These are phyloP conservation scores for Colletotrichum australisinense DNA, from an alignment of 2,329 filamentous ascomycete genomes.

Conservation along the genomic window DNA sequence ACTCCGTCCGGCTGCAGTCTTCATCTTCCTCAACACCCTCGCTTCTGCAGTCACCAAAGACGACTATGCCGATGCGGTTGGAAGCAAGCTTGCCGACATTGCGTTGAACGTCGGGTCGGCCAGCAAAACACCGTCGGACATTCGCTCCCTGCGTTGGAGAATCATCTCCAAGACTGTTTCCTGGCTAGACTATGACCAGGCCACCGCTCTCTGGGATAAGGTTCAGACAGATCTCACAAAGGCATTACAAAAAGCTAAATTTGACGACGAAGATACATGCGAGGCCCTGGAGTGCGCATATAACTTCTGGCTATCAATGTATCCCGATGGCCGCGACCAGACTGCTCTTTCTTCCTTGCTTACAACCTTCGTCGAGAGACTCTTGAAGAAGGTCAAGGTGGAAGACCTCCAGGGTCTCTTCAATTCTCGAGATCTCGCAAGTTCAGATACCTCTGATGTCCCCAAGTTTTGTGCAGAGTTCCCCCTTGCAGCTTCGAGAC, in stretches of 20 bases:
- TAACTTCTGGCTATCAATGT: slow-evolving; percentile 51
- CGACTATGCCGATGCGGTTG: slow-evolving; percentile 54
- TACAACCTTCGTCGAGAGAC: slow-evolving; percentile 46
- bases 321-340: slow-evolving; percentile 47
- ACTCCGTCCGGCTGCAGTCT: slow-evolving; percentile 46
- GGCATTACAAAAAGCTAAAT: slow-evolving; percentile 45
- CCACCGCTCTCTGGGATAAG: slow-evolving; percentile 46
- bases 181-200: slow-evolving; percentile 47
- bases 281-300: slow-evolving; percentile 55
- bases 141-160: slow-evolving; percentile 54
- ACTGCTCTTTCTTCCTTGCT: slow-evolving; percentile 46
- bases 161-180: slow-evolving; percentile 49
- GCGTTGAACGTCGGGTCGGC: slow-evolving; percentile 41
- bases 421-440: not conserved
- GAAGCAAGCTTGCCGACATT: slow-evolving; percentile 51
- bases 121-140: slow-evolving; percentile 43
- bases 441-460: not conserved
- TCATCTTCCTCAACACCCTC: slow-evolving; percentile 56
- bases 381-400: slow-evolving; percentile 37
- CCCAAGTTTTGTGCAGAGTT: slow-evolving; percentile 28
- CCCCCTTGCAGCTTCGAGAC: slow-evolving; percentile 23
- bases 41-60: slow-evolving; percentile 54
- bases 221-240: slow-evolving; percentile 47
- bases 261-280: slow-evolving; percentile 49
- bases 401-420: slow-evolving; percentile 12